A percentile compares a stretch with the other conserved stretches of the same genome.
phyloP scores from a whole-genome alignment of 345 rosid species.

The Raphanus raphanistrum region DNA sequence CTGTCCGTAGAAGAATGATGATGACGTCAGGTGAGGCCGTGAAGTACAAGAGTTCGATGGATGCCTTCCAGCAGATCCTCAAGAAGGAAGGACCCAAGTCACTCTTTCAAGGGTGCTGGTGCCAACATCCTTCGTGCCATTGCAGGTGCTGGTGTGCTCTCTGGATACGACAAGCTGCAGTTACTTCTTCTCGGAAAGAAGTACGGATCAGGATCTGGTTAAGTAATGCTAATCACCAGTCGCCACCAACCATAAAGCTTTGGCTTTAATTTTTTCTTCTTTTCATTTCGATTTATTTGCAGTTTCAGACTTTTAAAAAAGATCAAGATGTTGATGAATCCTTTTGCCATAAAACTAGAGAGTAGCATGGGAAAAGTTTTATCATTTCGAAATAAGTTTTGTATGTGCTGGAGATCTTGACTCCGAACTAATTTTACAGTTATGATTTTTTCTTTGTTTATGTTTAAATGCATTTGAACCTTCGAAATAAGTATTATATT shows the following conservation, averaged over 20 bases:
- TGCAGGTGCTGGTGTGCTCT: slow-evolving; percentile 95
- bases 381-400: slow-evolving; percentile 17
- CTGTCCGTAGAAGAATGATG: slow-evolving; percentile 96
- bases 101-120: slow-evolving; percentile 94
- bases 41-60: slow-evolving; percentile 80
- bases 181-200: slow-evolving; percentile 79
- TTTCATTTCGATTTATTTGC: slow-evolving; percentile 18
- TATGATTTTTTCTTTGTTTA: not conserved
- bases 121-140: slow-evolving; percentile 86
- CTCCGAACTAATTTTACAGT: not conserved
- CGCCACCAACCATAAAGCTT: not conserved
- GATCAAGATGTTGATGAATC: slow-evolving; percentile 24
- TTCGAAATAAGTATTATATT: not conserved
- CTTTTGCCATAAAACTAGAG: slow-evolving; percentile 30
- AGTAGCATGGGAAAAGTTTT: not conserved
- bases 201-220: slow-evolving; percentile 76
- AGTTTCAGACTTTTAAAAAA: slow-evolving; percentile 9
- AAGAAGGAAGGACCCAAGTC: slow-evolving; percentile 86
- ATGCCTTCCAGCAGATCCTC: slow-evolving; percentile 70
- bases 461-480: not conserved
- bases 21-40: slow-evolving; percentile 96
- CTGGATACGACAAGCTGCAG: slow-evolving; percentile 91
- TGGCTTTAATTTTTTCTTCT: not conserved
- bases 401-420: not conserved
- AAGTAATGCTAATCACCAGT: not conserved